A percentile compares a stretch with the other conserved stretches of the same genome.
Evolutionary conservation across 169 alveolate species (phyloP).

Genomic region (Condylostoma magnum): DNA sequence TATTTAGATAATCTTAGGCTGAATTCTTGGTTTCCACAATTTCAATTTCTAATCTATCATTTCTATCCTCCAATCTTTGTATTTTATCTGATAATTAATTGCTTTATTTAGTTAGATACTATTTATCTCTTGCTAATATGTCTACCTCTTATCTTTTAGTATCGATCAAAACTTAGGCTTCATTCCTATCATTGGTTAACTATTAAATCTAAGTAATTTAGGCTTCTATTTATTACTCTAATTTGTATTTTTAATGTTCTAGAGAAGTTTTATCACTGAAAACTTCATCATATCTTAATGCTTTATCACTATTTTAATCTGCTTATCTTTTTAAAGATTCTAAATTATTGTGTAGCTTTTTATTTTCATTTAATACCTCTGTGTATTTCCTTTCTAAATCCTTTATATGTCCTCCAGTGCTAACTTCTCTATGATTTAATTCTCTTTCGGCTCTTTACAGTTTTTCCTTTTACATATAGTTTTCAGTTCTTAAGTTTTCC

Average conservation of each 20-base stretch:
- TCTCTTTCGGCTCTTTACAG: slow-evolving; percentile 48
- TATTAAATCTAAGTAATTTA: slow-evolving; percentile 30
- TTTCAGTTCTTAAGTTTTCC: slow-evolving; percentile 41
- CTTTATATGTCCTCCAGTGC: slow-evolving; percentile 43
- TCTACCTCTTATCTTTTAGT: slow-evolving; percentile 61
- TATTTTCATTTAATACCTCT: slow-evolving; percentile 29
- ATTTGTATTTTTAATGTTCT: slow-evolving; percentile 41
- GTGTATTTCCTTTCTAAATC: slow-evolving; percentile 43
- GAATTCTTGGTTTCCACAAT: slow-evolving; percentile 52
- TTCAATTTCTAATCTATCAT: slow-evolving; percentile 66
- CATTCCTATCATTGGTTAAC: slow-evolving; percentile 41
- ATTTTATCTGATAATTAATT: slow-evolving; percentile 49
- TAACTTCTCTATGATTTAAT: slow-evolving; percentile 57
- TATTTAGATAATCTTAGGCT: slow-evolving; percentile 62
- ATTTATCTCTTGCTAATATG: slow-evolving; percentile 60
- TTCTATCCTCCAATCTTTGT: slow-evolving; percentile 68
- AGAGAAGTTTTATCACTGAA: slow-evolving; percentile 41
- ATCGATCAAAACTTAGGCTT: slow-evolving; percentile 42
- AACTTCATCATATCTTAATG: slow-evolving; percentile 48
- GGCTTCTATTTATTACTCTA: slow-evolving; percentile 47
- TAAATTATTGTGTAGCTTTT: slow-evolving; percentile 33
- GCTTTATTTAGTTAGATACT: slow-evolving; percentile 62
- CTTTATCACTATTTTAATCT: slow-evolving; percentile 23
- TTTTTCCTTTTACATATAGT: slow-evolving; percentile 43
- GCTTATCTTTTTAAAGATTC: not conserved